Base-by-base conservation (phyloP, 2,329 filamentous ascomycete species). In the Hysterium pulicare region DNA sequence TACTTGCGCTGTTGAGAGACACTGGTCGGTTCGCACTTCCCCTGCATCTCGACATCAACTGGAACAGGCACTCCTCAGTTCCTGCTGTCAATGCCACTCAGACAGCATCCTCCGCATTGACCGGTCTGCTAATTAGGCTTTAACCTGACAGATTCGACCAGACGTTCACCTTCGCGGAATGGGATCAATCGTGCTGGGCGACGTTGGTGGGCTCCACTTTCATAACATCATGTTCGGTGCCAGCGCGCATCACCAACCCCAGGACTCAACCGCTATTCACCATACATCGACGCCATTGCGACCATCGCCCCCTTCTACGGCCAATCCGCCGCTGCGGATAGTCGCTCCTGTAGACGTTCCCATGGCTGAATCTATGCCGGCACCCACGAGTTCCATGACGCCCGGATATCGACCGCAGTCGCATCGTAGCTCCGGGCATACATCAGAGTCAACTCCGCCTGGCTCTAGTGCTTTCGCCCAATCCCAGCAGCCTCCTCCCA, bases 141-240 rank as follows among this genome's bases (percentile, higher is more conserved):
- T 36, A 33, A 15, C 33, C 33, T n/a, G 21, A 22, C 37, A 47
- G 40, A 16, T 41, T 31, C 37, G 38, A 47, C 37, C 43, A 20
- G 42, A 32, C 40, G 42, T 42, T 44, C 53, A 57, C 48, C 40
- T 50, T 51, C 58, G 68, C 68, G 78, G 73, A 65, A 82, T 82
- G 79, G 77, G 76, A 72, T 79, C 78, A 63, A 68, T 81, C 55
- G 70, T 81, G 60, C 68, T 81, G 57, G 73, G 73, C 71, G 87
- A 91, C 74, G 83, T 83, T 72, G 81, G 83, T 70, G 79, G 86
- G 68, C 83, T 88, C 71, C 79, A 82, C 70, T 84, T 85, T 70
- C 80, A 82, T 73, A 81, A 76, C 71, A 86, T 83, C 76, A 85
- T 88, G 73, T 71, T 77, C 58, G 73, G 72, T 67, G 68, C 67